Base-by-base conservation (phyloP, 129 eudicot genomes). In the Artemisia annua region DNA sequence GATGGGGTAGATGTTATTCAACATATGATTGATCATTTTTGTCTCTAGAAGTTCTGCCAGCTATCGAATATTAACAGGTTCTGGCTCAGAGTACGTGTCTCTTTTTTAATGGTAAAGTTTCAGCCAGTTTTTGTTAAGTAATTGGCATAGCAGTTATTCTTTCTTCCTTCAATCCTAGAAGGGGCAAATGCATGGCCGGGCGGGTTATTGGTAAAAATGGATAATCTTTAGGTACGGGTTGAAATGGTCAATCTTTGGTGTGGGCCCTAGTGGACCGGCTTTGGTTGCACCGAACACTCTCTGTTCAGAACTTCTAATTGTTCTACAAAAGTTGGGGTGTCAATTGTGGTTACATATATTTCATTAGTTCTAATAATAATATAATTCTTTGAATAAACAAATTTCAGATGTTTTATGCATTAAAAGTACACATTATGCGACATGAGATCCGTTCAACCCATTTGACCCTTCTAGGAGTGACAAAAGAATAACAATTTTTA, bases 1-100 rank as follows among this genome's bases (percentile, higher is more conserved):
- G 98, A 92, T 8, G 98, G 98, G 4, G 96, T 86, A 30, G 98
- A 93, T 74, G 97, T 93, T 63, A 90, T 93, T 69, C 96, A 93
- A 76, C 98, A 93, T 69, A 89, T 93, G 85, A 93, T 93, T 49
- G 98, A 89, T 82, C 92, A 84, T 83, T 93, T 93, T 87, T 79
- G 81, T 49, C 59, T 87, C 14, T 85, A 82, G 70, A 61, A 43
- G 17, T 62, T 32, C 28, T 62, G 71, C 66, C 65, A 70, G 81
- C 26, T 77, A 48, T 64, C 74, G 60, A 58, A 26, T 58, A 59
- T 18, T 50, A 10, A 74, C 51, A 39, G 28, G 81, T 69, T 62
- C 55, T 50, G 75, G 70, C 81, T 35, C 28, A 35, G 62, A 57
- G 53, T 51, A 43, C 48, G 62, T 48, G 11, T 62, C 32, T 46